Evolutionary conservation across 495 filamentous ascomycete species (phyloP).

Genomic region (Xanthoparmelia taractica): DNA sequence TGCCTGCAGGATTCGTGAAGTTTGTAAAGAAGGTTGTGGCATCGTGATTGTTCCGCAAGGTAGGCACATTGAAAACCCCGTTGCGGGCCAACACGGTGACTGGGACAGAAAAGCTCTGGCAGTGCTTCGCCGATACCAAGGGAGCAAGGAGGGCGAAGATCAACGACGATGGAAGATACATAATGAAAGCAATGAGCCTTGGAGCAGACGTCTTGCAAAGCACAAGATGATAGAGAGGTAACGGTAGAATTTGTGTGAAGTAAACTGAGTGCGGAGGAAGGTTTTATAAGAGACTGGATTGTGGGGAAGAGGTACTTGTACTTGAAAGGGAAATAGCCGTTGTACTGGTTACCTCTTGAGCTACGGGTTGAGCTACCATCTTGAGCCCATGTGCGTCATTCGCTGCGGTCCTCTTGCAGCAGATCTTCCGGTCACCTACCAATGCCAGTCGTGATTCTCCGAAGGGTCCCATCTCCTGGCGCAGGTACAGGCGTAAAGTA

Average conservation of each 20-base stretch:
- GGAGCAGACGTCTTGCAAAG: neutral
- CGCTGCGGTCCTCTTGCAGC: neutral
- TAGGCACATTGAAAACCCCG: constrained; percentile 30
- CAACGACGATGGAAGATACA: neutral
- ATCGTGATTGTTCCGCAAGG: constrained; percentile 31
- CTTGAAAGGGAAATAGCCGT: neutral
- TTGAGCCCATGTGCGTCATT: neutral
- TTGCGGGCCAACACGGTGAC: constrained; percentile 31
- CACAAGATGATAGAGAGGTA: neutral
- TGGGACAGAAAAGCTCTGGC: constrained; percentile 32
- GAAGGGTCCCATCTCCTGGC: neutral
- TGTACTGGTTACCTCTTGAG: neutral
- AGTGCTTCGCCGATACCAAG: constrained; percentile 28
- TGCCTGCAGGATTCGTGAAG: constrained; percentile 27
- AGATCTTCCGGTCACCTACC: neutral
- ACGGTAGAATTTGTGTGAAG: neutral
- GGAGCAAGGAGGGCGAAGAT: neutral
- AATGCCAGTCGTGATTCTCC: neutral
- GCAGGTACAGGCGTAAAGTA: neutral
- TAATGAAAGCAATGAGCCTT: neutral
- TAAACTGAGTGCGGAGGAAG: neutral
- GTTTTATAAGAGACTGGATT: neutral
- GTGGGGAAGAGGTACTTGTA: neutral
- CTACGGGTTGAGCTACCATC: neutral
- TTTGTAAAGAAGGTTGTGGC: constrained; percentile 32